phyloP scores from a whole-genome alignment of 2,329 filamentous ascomycete species.

The Huntiella savannae region DNA sequence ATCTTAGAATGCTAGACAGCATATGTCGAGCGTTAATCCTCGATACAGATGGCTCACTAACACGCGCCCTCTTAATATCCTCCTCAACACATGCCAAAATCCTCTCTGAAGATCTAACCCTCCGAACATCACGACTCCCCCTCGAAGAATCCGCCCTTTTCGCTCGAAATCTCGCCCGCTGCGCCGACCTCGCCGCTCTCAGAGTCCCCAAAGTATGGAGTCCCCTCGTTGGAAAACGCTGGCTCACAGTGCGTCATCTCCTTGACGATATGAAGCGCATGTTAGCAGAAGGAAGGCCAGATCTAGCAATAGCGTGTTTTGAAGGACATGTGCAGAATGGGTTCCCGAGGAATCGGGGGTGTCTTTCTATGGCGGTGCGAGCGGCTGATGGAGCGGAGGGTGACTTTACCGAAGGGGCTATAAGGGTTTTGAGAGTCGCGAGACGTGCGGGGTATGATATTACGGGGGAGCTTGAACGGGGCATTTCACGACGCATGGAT shows the following conservation, averaged over 20 bases:
- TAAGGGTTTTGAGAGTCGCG: conserved; percentile 4
- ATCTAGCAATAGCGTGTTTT: conserved; percentile 2
- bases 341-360: conserved; percentile 2
- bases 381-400: conserved; percentile 2
- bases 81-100: too few relatives aligned
- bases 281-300: not conserved
- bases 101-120: too few relatives aligned
- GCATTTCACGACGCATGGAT: conserved; percentile 4
- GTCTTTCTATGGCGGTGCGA: conserved; percentile 6
- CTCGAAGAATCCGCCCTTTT: too few relatives aligned
- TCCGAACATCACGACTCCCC: too few relatives aligned
- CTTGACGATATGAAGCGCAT: conserved; percentile 8
- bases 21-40: too few relatives aligned
- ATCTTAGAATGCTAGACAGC: too few relatives aligned
- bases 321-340: conserved; percentile 2
- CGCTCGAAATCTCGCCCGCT: too few relatives aligned
- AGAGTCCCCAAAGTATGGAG: too few relatives aligned
- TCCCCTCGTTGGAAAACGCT: too few relatives aligned
- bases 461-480: conserved; percentile 3
- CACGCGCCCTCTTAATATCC: too few relatives aligned
- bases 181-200: too few relatives aligned
- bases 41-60: too few relatives aligned
- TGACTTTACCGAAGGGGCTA: not conserved
- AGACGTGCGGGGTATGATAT: conserved; percentile 5
- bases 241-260: not conserved